Evolutionary conservation across 768 basidiomycete genomes (phyloP), one percentile per base, ranked within the genome.

Genomic region (Cystobasidium ongulense): DNA sequence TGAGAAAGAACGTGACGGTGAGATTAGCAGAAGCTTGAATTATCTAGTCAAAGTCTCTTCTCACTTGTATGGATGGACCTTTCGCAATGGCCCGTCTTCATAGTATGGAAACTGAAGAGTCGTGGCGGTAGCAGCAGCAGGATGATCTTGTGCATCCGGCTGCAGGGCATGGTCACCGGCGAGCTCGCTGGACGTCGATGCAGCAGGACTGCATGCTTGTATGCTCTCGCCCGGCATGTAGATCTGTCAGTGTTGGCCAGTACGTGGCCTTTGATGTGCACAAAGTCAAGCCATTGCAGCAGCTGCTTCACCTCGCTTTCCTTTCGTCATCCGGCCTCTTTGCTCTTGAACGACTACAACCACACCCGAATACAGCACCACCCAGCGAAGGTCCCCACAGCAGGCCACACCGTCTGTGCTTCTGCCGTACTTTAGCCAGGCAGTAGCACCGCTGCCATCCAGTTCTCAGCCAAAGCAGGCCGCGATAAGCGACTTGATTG

Each of bases 61-160:
- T 38, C 54, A 71, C 68, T 71, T 71, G 68, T 71, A 71, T 59
- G 68, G 68, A 41, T 71, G 68, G 10, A 71, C 68, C 31, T 71
- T 71, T n/a, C 68, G 68, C 8, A 71, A 53, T 59, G 57, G 57
- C 25, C 57, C 57, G 25, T 59, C 57, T 35, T 11, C 29, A 35
- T 59, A 59, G 57, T 59, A 59, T 29, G 57, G 57, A 35, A 27
- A 59, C 29, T 59, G 25, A 15, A 59, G 57, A 5, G 57, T 59
- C 29, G 57, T 35, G 57, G 25, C 57, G 57, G 33, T 27, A 59
- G 46, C 46, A 8, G 21, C 46, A 50, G 46, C 46, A 50, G 46
- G 15, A 50, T 50, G n/a, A n/a, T n/a, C n/a, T n/a, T n/a, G n/a
- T n/a, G n/a, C n/a, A n/a, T n/a, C n/a, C n/a, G n/a, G n/a, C n/a